Percentiles rank a stretch among this genome's conserved stretches.
phyloP scores from a whole-genome alignment of 1,284 basidiomycete species.

The Ustilago curta region DNA sequence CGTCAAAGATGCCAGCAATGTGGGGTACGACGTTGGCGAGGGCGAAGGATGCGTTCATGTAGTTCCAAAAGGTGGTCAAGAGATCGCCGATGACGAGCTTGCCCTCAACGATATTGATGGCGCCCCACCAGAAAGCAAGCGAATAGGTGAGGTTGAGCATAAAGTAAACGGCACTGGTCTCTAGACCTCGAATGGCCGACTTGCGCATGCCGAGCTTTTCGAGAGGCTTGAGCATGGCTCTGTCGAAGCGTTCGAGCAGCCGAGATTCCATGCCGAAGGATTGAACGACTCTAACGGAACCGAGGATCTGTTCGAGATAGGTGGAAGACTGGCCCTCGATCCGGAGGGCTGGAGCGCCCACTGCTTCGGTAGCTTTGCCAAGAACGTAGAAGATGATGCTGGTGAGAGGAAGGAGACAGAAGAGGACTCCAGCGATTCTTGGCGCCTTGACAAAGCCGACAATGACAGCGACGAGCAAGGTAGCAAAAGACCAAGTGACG shows the following conservation, averaged over 20 bases:
- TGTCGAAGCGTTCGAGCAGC: constrained; percentile 68
- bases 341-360: constrained; percentile 60
- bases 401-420: constrained; percentile 70
- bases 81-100: constrained; percentile 48
- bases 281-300: constrained; percentile 71
- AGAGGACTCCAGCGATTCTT: constrained; percentile 70
- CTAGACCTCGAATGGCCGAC: constrained; percentile 61
- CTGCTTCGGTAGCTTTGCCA: constrained; percentile 65
- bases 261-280: constrained; percentile 69
- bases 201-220: constrained; percentile 64
- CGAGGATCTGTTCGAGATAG: constrained; percentile 71
- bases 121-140: constrained; percentile 62
- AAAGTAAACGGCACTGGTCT: constrained; percentile 58
- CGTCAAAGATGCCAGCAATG: constrained; percentile 61
- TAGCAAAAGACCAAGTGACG: constrained; percentile 66
- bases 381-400: constrained; percentile 64
- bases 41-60: constrained; percentile 64
- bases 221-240: constrained; percentile 66
- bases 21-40: constrained; percentile 65
- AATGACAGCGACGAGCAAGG: constrained; percentile 67
- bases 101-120: constrained; percentile 52
- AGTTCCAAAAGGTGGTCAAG: constrained; percentile 65
- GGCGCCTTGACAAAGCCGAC: constrained; percentile 70
- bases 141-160: constrained; percentile 57
- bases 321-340: constrained; percentile 70